Conservation (phyloP, 2,329 filamentous ascomycete genomes). For the Epicoccum sorghinum region DNA sequence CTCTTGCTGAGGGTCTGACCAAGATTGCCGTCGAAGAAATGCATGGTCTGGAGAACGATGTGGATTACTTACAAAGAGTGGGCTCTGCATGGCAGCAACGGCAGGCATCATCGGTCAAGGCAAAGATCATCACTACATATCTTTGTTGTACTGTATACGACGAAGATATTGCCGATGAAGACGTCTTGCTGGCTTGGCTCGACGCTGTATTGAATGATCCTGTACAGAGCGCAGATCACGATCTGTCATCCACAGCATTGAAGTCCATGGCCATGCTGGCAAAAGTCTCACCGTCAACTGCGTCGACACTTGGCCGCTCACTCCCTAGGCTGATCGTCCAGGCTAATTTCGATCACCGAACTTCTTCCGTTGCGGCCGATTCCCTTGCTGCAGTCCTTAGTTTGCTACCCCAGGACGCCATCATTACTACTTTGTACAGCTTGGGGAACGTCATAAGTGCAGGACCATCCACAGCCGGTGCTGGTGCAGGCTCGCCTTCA, state of each 20-base stretch:
- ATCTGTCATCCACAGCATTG: conserved; percentile 77
- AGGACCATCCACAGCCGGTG: conserved; percentile 60
- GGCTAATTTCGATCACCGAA: conserved; percentile 71
- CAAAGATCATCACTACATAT: conserved; percentile 79
- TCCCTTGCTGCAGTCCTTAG: conserved; percentile 83
- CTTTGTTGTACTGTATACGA: conserved; percentile 85
- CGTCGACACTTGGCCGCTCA: conserved; percentile 76
- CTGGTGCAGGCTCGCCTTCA: conserved; percentile 51
- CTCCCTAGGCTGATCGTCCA: conserved; percentile 89
- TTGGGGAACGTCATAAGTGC: conserved; percentile 94
- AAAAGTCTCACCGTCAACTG: conserved; percentile 72
- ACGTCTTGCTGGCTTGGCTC: conserved; percentile 82
- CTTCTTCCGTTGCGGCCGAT: conserved; percentile 78
- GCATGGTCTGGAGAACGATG: conserved; percentile 82
- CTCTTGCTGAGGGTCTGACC: conserved; percentile 63
- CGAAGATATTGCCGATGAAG: conserved; percentile 78
- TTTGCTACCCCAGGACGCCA: conserved; percentile 84
- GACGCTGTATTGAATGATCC: conserved; percentile 80
- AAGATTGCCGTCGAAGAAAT: conserved; percentile 82
- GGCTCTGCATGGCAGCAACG: conserved; percentile 86
- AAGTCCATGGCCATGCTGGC: conserved; percentile 84
- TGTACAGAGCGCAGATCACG: conserved; percentile 80
- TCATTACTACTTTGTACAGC: conserved; percentile 94
- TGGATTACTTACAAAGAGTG: conserved; percentile 81
- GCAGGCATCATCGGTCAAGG: conserved; percentile 84